Evolutionary conservation across 345 rosid species (phyloP).

Genomic region (Moringa oleifera): DNA sequence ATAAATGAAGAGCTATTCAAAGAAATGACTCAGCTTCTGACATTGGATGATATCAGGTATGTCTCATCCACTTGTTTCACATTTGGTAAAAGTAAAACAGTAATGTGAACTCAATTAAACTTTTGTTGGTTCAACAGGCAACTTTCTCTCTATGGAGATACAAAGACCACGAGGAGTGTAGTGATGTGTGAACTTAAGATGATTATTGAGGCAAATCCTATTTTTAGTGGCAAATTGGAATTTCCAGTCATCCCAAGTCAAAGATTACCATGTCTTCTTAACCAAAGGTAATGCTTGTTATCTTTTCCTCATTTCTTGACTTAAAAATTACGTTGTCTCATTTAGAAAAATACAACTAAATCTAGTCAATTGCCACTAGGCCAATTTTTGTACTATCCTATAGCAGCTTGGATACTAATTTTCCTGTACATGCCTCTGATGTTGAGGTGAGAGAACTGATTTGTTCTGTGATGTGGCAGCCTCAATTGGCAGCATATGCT

Average conservation of each 20-base stretch:
- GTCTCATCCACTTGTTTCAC: no score
- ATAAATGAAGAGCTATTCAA: conserved; percentile 94
- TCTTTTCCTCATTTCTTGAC: not conserved
- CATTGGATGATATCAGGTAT: conserved; percentile 85
- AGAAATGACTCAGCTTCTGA: conserved; percentile 92
- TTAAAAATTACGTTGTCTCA: no score
- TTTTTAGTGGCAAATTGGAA: conserved; percentile 92
- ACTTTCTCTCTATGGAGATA: conserved; percentile 95
- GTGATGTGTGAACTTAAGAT: conserved; percentile 97
- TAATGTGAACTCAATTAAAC: conserved; percentile 2
- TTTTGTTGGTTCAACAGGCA: conserved; percentile 87
- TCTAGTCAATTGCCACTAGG: no score
- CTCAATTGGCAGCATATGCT: conserved; percentile 99
- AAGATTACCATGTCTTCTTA: conserved; percentile 90
- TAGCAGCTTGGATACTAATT: no score
- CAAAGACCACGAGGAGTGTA: conserved; percentile 91
- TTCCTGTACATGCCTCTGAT: not conserved
- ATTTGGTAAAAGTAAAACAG: not conserved
- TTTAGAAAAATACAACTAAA: no score
- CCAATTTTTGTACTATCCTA: no score
- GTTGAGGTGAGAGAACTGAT: conserved; percentile 6
- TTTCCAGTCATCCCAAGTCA: conserved; percentile 89
- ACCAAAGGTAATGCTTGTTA: conserved; percentile 62
- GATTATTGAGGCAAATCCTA: conserved; percentile 95
- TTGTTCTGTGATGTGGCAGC: conserved; percentile 41